phyloP scores from a whole-genome alignment of 2,329 filamentous ascomycete species.

The Sarocladium brachiariae region DNA sequence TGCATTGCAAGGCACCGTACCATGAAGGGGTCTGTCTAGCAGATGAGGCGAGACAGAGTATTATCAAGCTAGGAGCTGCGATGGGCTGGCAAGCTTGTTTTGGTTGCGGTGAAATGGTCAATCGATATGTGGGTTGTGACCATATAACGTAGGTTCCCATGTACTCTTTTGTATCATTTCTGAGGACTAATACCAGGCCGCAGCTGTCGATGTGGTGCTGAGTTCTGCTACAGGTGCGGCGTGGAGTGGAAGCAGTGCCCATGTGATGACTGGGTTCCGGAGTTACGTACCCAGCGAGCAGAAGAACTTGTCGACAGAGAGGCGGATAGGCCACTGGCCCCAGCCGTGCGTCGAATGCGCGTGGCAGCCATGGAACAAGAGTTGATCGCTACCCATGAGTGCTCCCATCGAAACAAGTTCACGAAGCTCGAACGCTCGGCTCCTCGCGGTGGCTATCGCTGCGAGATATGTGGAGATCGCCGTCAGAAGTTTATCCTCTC shows the following conservation, averaged over 20 bases:
- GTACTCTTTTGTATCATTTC: not conserved
- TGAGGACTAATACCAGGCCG: not conserved
- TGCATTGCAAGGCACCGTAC: slow-evolving; percentile 9
- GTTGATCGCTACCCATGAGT: slow-evolving; percentile 10
- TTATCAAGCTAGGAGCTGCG: slow-evolving; percentile 1
- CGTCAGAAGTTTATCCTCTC: slow-evolving; percentile 11
- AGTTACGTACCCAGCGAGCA: slow-evolving; percentile 11
- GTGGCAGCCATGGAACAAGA: slow-evolving; percentile 9
- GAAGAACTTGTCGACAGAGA: slow-evolving; percentile 12
- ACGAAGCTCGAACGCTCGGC: slow-evolving; percentile 4
- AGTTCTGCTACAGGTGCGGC: slow-evolving; percentile 13
- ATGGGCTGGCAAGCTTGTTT: slow-evolving; percentile 10
- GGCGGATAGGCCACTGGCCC: slow-evolving; percentile 6
- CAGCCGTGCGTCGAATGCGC: slow-evolving; percentile 6
- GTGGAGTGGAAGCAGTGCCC: slow-evolving; percentile 11
- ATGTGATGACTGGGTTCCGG: slow-evolving; percentile 12
- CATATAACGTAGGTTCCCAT: slow-evolving; percentile 12
- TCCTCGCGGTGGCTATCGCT: not conserved
- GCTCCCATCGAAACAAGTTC: slow-evolving; percentile 10
- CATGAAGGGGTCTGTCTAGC: slow-evolving; percentile 9
- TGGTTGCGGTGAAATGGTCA: slow-evolving; percentile 12
- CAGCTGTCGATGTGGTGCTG: slow-evolving; percentile 10
- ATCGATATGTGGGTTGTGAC: slow-evolving; percentile 11
- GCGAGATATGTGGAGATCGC: slow-evolving; percentile 9
- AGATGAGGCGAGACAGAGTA: slow-evolving; percentile 9